phyloP scores from a whole-genome alignment of 176 grass and related monocot genomes.

The Carex cristatella region DNA sequence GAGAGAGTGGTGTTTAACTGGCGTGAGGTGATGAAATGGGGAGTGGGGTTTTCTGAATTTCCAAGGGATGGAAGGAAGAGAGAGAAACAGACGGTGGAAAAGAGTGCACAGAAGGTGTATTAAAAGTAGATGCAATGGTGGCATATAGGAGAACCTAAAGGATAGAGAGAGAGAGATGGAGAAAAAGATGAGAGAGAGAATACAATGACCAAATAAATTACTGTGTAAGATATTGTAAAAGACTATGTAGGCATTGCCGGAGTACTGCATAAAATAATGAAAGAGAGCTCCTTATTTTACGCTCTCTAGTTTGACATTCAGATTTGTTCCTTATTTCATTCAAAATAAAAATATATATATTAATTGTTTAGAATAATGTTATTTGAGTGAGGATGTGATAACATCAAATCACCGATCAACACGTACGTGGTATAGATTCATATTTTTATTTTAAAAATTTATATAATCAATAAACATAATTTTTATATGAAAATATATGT shows the following conservation, averaged over 20 bases:
- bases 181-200: constrained; percentile 15
- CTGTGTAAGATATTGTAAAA: constrained; percentile 38
- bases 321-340: neutral
- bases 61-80: neutral
- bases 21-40: constrained; percentile 6
- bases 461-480: too few relatives aligned
- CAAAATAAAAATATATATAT: too few relatives aligned
- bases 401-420: too few relatives aligned
- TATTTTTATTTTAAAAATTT: too few relatives aligned
- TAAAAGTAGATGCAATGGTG: constrained; percentile 33
- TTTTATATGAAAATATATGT: too few relatives aligned
- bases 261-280: neutral
- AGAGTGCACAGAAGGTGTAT: constrained; percentile 27
- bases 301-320: neutral
- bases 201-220: constrained; percentile 31
- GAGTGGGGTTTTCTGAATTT: constrained; percentile 23
- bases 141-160: constrained; percentile 23
- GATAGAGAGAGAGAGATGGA: constrained; percentile 8
- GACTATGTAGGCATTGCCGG: constrained; percentile 11
- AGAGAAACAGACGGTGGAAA: constrained; percentile 18
- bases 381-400: too few relatives aligned
- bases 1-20: neutral
- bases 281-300: constrained; percentile 16
- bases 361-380: too few relatives aligned
- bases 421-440: too few relatives aligned